Conservation (phyloP, 2,329 filamentous ascomycete species). For the Aspergillus flavus region DNA sequence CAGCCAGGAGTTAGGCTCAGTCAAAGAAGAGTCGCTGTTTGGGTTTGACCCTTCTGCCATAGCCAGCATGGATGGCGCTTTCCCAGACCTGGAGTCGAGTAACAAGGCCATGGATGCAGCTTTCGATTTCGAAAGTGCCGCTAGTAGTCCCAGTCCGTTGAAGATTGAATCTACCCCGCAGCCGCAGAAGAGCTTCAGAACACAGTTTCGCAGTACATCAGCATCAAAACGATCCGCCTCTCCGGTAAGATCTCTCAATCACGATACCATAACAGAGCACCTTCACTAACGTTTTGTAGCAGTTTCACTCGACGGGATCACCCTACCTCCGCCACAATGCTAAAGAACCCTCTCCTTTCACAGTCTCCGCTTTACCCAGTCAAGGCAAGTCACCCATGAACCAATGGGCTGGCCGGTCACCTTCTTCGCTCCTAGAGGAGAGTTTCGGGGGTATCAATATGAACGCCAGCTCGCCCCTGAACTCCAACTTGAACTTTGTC, state of each 20-base stretch:
- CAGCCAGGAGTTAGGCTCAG: constrained; percentile 36
- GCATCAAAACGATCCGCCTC: constrained; percentile 28
- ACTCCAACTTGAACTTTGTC: constrained; percentile 41
- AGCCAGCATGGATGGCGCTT: constrained; percentile 35
- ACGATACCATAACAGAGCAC: no score
- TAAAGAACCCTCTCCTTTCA: constrained; percentile 43
- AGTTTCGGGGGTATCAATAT: constrained; percentile 49
- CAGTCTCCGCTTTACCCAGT: constrained; percentile 30
- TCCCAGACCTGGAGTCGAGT: constrained; percentile 46
- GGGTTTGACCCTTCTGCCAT: constrained; percentile 38
- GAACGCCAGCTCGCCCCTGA: constrained; percentile 47
- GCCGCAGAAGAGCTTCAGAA: constrained; percentile 27
- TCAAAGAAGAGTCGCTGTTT: constrained; percentile 45
- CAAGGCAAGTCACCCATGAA: constrained; percentile 37
- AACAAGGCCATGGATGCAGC: constrained; percentile 52
- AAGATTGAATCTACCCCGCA: constrained; percentile 32
- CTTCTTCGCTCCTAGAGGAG: constrained; percentile 48
- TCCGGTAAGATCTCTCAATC: constrained; percentile 28
- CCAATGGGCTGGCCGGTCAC: constrained; percentile 46
- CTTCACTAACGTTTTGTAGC: neutral
- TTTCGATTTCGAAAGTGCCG: constrained; percentile 53
- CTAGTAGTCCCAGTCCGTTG: constrained; percentile 48
- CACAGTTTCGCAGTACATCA: constrained; percentile 32
- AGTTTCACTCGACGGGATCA: constrained; percentile 28
- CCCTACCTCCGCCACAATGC: constrained; percentile 39